These are phyloP conservation scores for Albophoma yamanashiensis DNA, from an alignment of 2,329 filamentous ascomycete species.

Conservation along the genomic window DNA sequence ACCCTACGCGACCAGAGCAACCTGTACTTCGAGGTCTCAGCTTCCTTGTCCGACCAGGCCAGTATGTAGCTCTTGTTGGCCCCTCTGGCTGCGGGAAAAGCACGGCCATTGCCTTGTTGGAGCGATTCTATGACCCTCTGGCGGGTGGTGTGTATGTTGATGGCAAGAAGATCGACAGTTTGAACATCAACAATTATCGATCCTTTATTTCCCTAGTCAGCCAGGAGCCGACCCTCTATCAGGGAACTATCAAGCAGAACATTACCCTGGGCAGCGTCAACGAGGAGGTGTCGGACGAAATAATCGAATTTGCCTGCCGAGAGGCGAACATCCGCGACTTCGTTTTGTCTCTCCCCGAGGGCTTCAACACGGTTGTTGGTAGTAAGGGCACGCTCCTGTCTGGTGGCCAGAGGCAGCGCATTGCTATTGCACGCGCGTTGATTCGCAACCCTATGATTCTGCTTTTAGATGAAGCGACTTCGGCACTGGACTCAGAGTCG, in stretches of 20 bases:
- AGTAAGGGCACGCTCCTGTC: constrained; percentile 78
- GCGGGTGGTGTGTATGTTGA: constrained; percentile 74
- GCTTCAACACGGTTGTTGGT: constrained; percentile 77
- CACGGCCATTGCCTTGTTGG: constrained; percentile 82
- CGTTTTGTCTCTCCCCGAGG: constrained; percentile 77
- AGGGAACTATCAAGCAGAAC: constrained; percentile 85
- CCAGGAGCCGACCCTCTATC: constrained; percentile 90
- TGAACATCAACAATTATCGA: constrained; percentile 83
- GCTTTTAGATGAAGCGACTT: constrained; percentile 72
- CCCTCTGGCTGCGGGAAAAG: constrained; percentile 90
- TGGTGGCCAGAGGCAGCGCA: no score
- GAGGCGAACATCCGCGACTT: constrained; percentile 93
- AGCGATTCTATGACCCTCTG: constrained; percentile 89
- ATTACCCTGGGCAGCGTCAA: constrained; percentile 67
- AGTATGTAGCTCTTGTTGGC: constrained; percentile 86
- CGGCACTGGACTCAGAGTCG: constrained; percentile 63
- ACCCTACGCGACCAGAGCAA: constrained; percentile 82
- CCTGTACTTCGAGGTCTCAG: constrained; percentile 84
- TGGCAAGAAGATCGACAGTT: constrained; percentile 64
- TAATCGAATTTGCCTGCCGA: constrained; percentile 67
- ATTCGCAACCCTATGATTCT: constrained; percentile 82
- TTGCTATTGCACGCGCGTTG: constrained; percentile 75
- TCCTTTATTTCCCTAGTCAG: constrained; percentile 77
- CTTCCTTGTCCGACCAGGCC: constrained; percentile 61
- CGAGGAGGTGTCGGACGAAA: constrained; percentile 59